These are phyloP conservation scores for Phytopythium boreale DNA, from an alignment of 352 stramenopile species.

Conservation along the genomic window DNA sequence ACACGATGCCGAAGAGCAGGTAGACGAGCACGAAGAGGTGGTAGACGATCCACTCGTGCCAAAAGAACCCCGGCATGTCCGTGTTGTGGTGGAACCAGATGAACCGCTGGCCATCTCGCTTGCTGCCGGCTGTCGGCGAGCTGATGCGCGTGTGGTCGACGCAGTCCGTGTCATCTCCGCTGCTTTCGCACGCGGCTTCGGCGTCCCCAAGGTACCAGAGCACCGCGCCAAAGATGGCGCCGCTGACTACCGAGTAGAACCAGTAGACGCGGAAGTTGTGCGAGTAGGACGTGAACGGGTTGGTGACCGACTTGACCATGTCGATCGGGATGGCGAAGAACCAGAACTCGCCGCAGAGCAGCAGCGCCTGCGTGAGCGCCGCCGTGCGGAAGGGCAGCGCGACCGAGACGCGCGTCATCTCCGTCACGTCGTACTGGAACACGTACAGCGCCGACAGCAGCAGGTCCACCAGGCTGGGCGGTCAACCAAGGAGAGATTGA, in stretches of 20 bases:
- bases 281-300: constrained; percentile 86
- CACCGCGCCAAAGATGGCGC: constrained; percentile 57
- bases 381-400: constrained; percentile 59
- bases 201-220: constrained; percentile 58
- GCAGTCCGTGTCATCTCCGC: constrained; percentile 10
- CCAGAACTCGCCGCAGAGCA: constrained; percentile 87
- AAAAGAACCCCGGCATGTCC: constrained; percentile 72
- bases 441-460: constrained; percentile 70
- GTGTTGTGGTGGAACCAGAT: constrained; percentile 87
- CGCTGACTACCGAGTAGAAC: constrained; percentile 79
- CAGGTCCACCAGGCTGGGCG: constrained; percentile 58
- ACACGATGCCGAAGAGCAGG: constrained; percentile 67
- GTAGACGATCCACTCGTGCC: constrained; percentile 81
- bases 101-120: constrained; percentile 41
- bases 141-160: constrained; percentile 19
- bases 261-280: constrained; percentile 84
- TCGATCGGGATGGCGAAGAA: constrained; percentile 89
- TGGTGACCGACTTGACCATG: constrained; percentile 88
- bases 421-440: constrained; percentile 69
- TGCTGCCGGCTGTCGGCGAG: constrained; percentile 6
- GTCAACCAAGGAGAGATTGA: no score
- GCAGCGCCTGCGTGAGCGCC: constrained; percentile 66
- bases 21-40: constrained; percentile 79
- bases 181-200: constrained; percentile 18
- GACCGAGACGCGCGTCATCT: constrained; percentile 46